Evolutionary conservation across 257 asterid species (phyloP), one percentile per base, ranked within the genome.

Genomic region (Galeopsis tetrahit): DNA sequence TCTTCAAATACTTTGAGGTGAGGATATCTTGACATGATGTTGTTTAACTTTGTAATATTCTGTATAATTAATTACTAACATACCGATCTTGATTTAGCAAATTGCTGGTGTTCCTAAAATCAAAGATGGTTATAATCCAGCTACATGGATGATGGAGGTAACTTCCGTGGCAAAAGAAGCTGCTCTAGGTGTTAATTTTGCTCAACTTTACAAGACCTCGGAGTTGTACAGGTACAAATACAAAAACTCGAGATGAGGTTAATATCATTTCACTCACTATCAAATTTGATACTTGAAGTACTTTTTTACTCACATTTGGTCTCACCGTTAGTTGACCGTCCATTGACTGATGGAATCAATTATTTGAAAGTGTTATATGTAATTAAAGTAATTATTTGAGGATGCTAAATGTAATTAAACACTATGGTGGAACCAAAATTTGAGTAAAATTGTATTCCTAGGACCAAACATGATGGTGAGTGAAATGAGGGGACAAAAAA

Each of bases 141-240:
- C 97, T 10, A 87, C 97, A 21, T 90, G 97, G 96, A 90, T 90
- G 96, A 35, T 90, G 75, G 97, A 90, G 63, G 77, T 88, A 42
- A 82, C 91, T 68, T 82, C 93, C n/a, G 8, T 71, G 32, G 79
- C 81, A 10, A 88, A 86, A 77, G 96, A 86, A 84, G 78, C 78
- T 58, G 72, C 70, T 39, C 79, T 79, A 5, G 91, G 86, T 5
- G 62, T 83, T 52, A 64, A 81, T 71, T 90, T 90, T 72, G 67
- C 87, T 2, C 85, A 84, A 64, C 5, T 78, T 2, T 90, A 88
- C 81, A 85, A 60, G 64, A 82, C 63, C 82, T 90, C 97, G 0
- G 91, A 86, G 63, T 75, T 84, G 6, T 77, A 77, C 75, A 86
- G 90, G 96, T 88, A 48, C 21, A 48, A 75, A 33, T 15, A 64